These are phyloP conservation scores for Elsinoe australis DNA, from an alignment of 2,329 filamentous ascomycete species.

Conservation along the genomic window DNA sequence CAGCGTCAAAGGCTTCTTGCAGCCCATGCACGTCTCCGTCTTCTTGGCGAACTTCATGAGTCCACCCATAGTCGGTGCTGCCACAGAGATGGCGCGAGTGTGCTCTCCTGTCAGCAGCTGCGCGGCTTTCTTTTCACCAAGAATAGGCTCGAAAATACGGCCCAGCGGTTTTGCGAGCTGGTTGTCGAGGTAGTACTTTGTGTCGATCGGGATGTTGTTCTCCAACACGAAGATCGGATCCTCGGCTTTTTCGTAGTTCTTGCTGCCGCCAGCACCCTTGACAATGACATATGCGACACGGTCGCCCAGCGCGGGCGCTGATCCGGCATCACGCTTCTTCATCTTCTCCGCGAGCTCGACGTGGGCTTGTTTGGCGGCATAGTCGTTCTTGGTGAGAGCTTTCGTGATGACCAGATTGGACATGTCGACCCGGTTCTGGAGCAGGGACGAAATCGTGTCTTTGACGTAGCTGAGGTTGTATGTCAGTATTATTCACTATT, in stretches of 20 bases:
- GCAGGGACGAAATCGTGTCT: conserved; percentile 83
- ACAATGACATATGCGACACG: conserved; percentile 98
- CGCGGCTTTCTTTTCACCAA: conserved; percentile 84
- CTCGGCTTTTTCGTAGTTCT: conserved; percentile 95
- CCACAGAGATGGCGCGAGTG: conserved; percentile 87
- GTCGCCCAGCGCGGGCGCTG: conserved; percentile 84
- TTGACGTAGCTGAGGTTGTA: conserved; percentile 70
- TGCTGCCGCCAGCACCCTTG: conserved; percentile 78
- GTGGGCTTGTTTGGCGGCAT: conserved; percentile 88
- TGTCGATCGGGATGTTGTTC: conserved; percentile 96
- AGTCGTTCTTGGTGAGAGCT: conserved; percentile 82
- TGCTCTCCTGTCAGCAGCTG: conserved; percentile 86
- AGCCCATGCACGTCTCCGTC: conserved; percentile 96
- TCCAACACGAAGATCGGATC: conserved; percentile 96
- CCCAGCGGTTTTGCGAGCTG: conserved; percentile 90
- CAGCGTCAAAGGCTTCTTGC: conserved; percentile 85
- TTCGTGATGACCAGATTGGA: conserved; percentile 99
- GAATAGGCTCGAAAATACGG: conserved; percentile 94
- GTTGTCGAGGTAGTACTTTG: conserved; percentile 97
- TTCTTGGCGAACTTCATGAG: conserved; percentile 99
- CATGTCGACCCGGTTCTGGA: conserved; percentile 98
- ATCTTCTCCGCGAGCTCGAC: conserved; percentile 92
- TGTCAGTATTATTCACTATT: conserved; percentile 29
- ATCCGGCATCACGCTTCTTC: conserved; percentile 93
- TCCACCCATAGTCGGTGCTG: conserved; percentile 81